Conservation (phyloP, 2,329 filamentous ascomycete species). For the Ascomycota sp. region DNA sequence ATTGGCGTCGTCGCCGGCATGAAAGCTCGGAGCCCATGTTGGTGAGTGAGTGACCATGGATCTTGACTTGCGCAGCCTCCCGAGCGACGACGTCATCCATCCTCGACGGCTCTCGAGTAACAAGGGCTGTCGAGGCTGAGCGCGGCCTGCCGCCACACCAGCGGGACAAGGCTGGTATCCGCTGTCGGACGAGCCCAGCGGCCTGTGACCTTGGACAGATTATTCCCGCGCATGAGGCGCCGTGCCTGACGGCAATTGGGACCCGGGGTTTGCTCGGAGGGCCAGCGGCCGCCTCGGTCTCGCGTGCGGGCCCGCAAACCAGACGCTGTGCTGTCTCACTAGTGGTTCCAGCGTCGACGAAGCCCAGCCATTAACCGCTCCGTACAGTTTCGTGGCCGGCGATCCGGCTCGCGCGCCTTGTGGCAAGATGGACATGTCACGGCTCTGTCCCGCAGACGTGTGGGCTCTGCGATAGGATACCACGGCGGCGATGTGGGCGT, state of each 20-base stretch:
- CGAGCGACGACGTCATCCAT: constrained; percentile 26
- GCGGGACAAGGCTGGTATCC: background rate
- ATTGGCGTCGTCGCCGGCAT: constrained; percentile 1
- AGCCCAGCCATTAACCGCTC: no score
- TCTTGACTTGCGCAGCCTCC: constrained; percentile 30
- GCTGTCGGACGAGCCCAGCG: background rate
- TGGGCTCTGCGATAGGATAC: constrained; percentile 36
- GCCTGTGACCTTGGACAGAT: background rate
- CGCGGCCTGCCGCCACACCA: background rate
- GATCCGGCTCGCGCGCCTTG: background rate
- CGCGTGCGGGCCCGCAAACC: constrained; percentile 23
- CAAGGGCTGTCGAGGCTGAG: constrained; percentile 15
- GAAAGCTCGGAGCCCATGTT: constrained; percentile 2
- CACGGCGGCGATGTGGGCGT: constrained; percentile 41
- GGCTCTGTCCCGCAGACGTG: constrained; percentile 17
- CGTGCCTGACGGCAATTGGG: no score
- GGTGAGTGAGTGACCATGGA: constrained; percentile 26
- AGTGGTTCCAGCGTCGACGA: no score
- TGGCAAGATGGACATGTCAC: constrained; percentile 2
- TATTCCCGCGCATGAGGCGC: no score
- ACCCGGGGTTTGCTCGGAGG: constrained; percentile 8
- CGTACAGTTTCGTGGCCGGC: constrained; percentile 4
- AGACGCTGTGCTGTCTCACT: constrained; percentile 31
- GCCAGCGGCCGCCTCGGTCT: constrained; percentile 10
- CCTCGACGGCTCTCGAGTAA: constrained; percentile 25